Evolutionary conservation across 257 asterid genomes (phyloP).

Genomic region (Forsythia viridissima): DNA sequence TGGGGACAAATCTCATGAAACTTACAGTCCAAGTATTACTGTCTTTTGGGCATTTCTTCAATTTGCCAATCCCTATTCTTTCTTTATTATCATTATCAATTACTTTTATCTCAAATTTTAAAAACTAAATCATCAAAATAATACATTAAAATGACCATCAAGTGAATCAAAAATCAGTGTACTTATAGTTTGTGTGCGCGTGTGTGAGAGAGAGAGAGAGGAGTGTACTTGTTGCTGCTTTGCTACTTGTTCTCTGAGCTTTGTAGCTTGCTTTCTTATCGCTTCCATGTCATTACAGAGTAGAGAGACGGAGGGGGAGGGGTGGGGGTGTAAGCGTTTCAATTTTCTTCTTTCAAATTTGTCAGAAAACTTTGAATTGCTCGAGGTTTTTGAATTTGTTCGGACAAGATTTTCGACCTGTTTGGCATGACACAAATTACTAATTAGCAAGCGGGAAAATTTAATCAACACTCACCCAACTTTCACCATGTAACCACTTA

Average conservation of each 20-base stretch:
- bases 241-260: conserved; percentile 81
- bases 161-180: background rate
- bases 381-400: background rate
- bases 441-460: too few relatives aligned
- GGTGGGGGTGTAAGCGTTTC: background rate
- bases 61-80: background rate
- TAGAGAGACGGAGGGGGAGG: conserved; percentile 2
- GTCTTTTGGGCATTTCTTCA: background rate
- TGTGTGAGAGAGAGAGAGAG: conserved; percentile 14
- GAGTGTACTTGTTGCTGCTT: conserved; percentile 60
- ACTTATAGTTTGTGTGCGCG: background rate
- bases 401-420: background rate
- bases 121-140: background rate
- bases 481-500: too few relatives aligned
- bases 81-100: background rate
- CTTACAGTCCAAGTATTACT: background rate
- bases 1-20: background rate
- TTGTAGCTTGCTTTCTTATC: conserved; percentile 70
- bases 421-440: background rate
- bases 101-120: background rate
- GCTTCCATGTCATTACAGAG: conserved; percentile 55
- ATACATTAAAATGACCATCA: background rate
- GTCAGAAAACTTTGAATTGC: background rate
- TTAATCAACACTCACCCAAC: too few relatives aligned
- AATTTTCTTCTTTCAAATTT: background rate